Evolutionary conservation across 1,139 yeast species (phyloP).

Genomic region (Casaregolazyma suthepensis): DNA sequence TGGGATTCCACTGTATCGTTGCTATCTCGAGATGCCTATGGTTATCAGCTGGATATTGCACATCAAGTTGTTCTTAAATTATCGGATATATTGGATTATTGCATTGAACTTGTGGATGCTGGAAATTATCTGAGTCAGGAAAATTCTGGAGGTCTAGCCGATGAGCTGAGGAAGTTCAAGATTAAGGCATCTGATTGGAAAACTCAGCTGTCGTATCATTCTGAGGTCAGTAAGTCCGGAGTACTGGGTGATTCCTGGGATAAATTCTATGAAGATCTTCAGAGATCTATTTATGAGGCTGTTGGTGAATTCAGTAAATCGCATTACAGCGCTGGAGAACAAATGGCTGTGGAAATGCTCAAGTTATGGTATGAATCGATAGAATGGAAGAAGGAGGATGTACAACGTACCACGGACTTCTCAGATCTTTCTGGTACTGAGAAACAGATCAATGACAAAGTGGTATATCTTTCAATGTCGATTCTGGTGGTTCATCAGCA

Average conservation of each 20-base stretch:
- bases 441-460: constrained; percentile 14
- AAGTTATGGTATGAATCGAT: constrained; percentile 13
- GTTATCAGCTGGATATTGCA: not conserved
- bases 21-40: not conserved
- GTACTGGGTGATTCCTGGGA: constrained; percentile 22
- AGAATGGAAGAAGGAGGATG: not conserved
- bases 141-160: not conserved
- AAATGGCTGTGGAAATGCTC: constrained; percentile 10
- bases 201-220: constrained; percentile 6
- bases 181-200: constrained; percentile 9
- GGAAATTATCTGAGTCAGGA: not conserved
- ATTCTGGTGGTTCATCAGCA: constrained; percentile 66
- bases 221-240: constrained; percentile 13
- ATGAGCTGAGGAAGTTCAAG: constrained; percentile 4
- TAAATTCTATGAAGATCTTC: not conserved
- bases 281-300: not conserved
- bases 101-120: constrained; percentile 4
- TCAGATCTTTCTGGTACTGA: not conserved
- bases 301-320: not conserved
- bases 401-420: not conserved
- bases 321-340: not conserved
- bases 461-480: constrained; percentile 45
- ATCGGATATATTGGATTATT: constrained; percentile 4
- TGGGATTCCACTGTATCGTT: not conserved
- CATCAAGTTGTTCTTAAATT: not conserved